Evolutionary conservation across 306 rosid genomes (phyloP), one percentile per base, ranked within the genome.

Genomic region (Fragaria iinumae): DNA sequence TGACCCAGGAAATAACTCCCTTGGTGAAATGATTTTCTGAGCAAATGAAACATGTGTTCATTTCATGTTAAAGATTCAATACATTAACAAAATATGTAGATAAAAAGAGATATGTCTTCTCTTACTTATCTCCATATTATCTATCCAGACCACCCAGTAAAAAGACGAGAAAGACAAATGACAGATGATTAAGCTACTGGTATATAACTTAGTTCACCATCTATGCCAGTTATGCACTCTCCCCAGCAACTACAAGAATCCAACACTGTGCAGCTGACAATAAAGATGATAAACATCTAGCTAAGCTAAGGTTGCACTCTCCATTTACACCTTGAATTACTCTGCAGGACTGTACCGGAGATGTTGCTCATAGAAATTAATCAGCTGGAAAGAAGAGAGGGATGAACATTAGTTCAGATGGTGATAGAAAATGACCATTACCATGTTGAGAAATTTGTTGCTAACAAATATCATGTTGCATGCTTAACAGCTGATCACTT

Each of bases 301-400:
- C 84, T 69, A 59, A 21, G 79, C 64, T 67, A 34, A 85, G 50
- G 57, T 74, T 60, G 69, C 57, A 27, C 55, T 71, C 80, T 60
- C 86, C 82, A 66, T 83, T 71, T 20, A 80, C 65, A 55, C 52
- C 79, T 78, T 71, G 67, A 76, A 62, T 88, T 84, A 89, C 23
- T 79, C 71, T 25, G 85, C 73, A 5, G 92, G 87, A 83, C 53
- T 83, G 82, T 90, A 93, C 34, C 92, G 90, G 80, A 93, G 93
- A 87, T 90, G 97, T 82, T 88, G 92, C 96, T 93, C 97, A 29
- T 91, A 93, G 86, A 86, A 93, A 87, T 84, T 89, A 83, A 93
- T 90, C 88, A 93, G 84, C 97, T 93, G 91, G 48, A 82, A 79
- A 39, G 7, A 63, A 62, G 8, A 48, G 60, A 43, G 67, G 39